phyloP scores from a whole-genome alignment of 495 filamentous ascomycete genomes.

The Penicilliopsis zonata region DNA sequence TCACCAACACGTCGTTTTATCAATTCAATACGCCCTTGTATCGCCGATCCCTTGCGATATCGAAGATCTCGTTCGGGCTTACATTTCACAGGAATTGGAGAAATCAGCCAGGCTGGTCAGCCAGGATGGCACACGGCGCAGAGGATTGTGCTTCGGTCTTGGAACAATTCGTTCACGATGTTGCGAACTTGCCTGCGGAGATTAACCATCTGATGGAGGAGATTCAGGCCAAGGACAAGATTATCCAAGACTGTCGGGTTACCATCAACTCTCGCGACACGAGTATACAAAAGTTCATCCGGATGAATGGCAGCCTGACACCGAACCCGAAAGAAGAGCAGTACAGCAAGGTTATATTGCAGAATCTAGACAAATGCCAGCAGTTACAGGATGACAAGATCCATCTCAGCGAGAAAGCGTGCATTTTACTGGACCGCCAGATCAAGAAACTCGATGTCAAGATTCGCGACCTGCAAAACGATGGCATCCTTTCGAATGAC shows the following conservation, averaged over 20 bases:
- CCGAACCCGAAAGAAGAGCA: slow-evolving; percentile 80
- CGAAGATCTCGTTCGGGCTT: too few species aligned
- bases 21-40: too few species aligned
- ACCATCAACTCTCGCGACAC: slow-evolving; percentile 66
- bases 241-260: slow-evolving; percentile 59
- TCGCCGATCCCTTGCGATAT: too few species aligned
- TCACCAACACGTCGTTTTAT: too few species aligned
- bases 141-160: slow-evolving; percentile 84
- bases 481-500: slow-evolving; percentile 66
- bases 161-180: slow-evolving; percentile 84
- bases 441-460: slow-evolving; percentile 77
- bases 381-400: slow-evolving; percentile 82
- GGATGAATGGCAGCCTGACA: slow-evolving; percentile 64
- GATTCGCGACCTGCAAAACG: slow-evolving; percentile 70
- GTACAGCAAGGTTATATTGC: slow-evolving; percentile 54
- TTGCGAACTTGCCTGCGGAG: slow-evolving; percentile 83
- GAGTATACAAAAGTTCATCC: slow-evolving; percentile 84
- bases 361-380: slow-evolving; percentile 59
- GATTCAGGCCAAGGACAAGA: slow-evolving; percentile 78
- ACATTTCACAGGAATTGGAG: too few species aligned
- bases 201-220: slow-evolving; percentile 90
- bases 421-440: slow-evolving; percentile 73
- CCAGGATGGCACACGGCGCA: slow-evolving; percentile 28
- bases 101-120: too few species aligned
- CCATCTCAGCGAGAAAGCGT: slow-evolving; percentile 62